These are phyloP conservation scores for Pleurotus eryngii DNA, from an alignment of 768 basidiomycete species.

Conservation along the genomic window DNA sequence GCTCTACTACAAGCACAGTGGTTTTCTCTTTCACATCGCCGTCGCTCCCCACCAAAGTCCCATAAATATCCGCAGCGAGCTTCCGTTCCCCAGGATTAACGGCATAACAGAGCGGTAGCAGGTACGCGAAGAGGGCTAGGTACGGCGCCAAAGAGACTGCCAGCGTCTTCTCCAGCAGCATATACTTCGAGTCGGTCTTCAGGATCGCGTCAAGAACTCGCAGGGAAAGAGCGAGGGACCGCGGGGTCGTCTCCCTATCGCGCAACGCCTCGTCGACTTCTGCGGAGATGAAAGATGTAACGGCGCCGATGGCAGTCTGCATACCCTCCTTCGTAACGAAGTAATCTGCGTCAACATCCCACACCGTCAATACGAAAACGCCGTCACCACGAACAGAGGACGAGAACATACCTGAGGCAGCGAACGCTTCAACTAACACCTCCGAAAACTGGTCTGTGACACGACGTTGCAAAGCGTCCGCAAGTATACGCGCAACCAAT, in stretches of 20 bases:
- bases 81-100: conserved; percentile 28
- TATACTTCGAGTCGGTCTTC: conserved; percentile 13
- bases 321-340: conserved; percentile 34
- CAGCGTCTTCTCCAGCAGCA: conserved; percentile 3
- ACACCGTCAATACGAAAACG: too few relatives aligned
- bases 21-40: neutral
- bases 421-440: conserved; percentile 37
- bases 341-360: conserved; percentile 20
- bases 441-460: conserved; percentile 22
- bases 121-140: conserved; percentile 45
- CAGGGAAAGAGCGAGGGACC: conserved; percentile 24
- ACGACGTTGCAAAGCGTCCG: conserved; percentile 28
- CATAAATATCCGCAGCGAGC: conserved; percentile 38
- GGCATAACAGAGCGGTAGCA: conserved; percentile 35
- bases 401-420: conserved; percentile 35
- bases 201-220: conserved; percentile 30
- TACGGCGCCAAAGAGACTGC: conserved; percentile 30
- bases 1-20: neutral
- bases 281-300: conserved; percentile 32
- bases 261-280: conserved; percentile 31
- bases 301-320: conserved; percentile 24
- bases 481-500: conserved; percentile 24
- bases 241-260: conserved; percentile 19
- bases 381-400: too few relatives aligned
- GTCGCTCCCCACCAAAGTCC: conserved; percentile 3